Evolutionary conservation across 768 basidiomycete species (phyloP).

Genomic region (Amanita rubescens): DNA sequence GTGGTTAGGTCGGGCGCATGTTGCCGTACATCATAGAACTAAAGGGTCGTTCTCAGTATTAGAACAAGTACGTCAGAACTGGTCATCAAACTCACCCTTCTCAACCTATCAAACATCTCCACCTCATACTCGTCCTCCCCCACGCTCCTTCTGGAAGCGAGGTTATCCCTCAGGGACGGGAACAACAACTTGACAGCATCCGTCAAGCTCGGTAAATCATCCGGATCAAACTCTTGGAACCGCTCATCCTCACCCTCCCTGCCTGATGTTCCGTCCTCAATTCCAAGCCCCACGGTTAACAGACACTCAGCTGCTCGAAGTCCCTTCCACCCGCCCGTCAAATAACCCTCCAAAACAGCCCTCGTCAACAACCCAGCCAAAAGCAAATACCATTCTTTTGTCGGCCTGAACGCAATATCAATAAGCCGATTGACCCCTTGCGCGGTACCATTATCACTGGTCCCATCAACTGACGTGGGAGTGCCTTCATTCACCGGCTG

Average conservation of each 20-base stretch:
- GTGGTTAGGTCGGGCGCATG: conserved; percentile 69
- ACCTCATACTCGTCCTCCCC: conserved; percentile 66
- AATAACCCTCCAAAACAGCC: conserved; percentile 81
- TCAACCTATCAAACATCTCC: conserved; percentile 68
- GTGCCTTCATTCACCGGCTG: neutral
- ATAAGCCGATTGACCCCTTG: conserved; percentile 21
- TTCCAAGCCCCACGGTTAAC: conserved; percentile 62
- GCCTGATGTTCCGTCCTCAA: conserved; percentile 18
- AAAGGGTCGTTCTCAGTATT: neutral
- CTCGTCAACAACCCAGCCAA: conserved; percentile 70
- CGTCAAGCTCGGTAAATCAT: conserved; percentile 60
- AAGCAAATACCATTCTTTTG: conserved; percentile 77
- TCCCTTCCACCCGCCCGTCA: conserved; percentile 76
- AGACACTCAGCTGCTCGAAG: conserved; percentile 62
- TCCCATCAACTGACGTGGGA: conserved; percentile 13
- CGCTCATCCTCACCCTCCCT: conserved; percentile 9
- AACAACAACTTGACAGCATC: conserved; percentile 69
- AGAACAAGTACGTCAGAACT: neutral
- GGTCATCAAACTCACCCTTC: conserved; percentile 49
- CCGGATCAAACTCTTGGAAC: conserved; percentile 52
- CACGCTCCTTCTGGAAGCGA: conserved; percentile 28
- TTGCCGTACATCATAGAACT: conserved; percentile 75
- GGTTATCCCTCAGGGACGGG: conserved; percentile 37
- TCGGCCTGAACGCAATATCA: conserved; percentile 53
- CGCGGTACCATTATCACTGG: conserved; percentile 2